Percentiles rank a stretch among this genome's conserved stretches.
Conservation (phyloP, 202 grass and related monocot genomes). For the Setaria viridis region DNA sequence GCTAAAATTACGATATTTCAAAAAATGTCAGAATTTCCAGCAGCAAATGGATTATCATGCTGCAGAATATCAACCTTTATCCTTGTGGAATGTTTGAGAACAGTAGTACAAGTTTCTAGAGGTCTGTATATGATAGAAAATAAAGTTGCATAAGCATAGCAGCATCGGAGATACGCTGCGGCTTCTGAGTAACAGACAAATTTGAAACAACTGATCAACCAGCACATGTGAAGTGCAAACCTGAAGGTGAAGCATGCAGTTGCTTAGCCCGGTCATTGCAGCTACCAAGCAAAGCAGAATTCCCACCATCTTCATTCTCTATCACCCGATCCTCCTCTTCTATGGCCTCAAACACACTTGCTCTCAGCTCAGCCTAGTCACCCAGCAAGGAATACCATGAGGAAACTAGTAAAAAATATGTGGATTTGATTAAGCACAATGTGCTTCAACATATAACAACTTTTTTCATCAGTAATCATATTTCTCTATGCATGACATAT, state of each 20-base stretch:
- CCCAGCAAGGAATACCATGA: slow-evolving; percentile 38
- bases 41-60: not conserved
- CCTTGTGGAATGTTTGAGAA: not conserved
- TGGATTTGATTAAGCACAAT: not conserved
- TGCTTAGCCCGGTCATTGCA: slow-evolving; percentile 92
- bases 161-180: not conserved
- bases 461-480: not conserved
- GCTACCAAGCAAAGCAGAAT: slow-evolving; percentile 89
- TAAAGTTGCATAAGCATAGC: not conserved
- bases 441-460: not conserved
- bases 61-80: not conserved
- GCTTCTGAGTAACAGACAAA: slow-evolving; percentile 1
- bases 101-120: slow-evolving; percentile 4
- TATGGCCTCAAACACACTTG: slow-evolving; percentile 95
- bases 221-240: slow-evolving; percentile 50
- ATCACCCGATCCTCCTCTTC: slow-evolving; percentile 85
- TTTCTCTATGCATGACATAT: not conserved
- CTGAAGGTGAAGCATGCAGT: slow-evolving; percentile 90
- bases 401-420: not conserved
- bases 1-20: not conserved
- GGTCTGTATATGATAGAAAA: slow-evolving; percentile 1
- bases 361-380: slow-evolving; percentile 85
- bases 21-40: not conserved
- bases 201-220: not conserved
- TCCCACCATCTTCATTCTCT: slow-evolving; percentile 66